Evolutionary conservation across 805 yeast species (phyloP), one percentile per base, ranked within the genome.

Genomic region (Zygoascus flipseniorum): DNA sequence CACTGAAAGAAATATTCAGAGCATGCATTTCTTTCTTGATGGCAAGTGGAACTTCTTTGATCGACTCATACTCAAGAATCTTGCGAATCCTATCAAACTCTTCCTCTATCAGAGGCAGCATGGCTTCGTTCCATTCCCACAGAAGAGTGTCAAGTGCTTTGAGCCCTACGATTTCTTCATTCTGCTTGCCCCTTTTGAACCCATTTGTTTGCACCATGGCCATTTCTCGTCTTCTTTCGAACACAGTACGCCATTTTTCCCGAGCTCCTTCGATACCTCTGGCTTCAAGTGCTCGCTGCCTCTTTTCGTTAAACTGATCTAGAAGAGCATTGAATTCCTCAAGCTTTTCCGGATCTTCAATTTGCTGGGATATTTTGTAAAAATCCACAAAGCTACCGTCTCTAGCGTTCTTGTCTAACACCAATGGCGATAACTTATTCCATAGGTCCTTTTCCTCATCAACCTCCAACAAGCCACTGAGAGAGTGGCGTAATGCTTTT

Each of bases 211-310:
- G 45, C 39, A 11, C 48, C 46, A n/a, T 47, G 31, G 42, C 48
- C 19, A 42, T 50, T 39, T 46, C 49, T 11, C 32, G 31, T 9
- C 53, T 42, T 51, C 51, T 50, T 61, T 88, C 95, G 60, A 79
- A 85, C 58, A 83, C 90, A 60, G 82, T 83, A 65, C 81, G 83
- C 99, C 99, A 92, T 66, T 86, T 85, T 62, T 84, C 88, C 57
- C 79, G 81, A 0, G 98, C 95, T 1, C 92, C 90, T 58, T 86
- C 90, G 1, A 86, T 74, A 2, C 96, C 92, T 54, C 85, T 77
- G 18, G 80, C 72, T 68, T 93, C 99, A 32, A 93, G 66, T 31
- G 77, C 77, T 47, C 79, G 72, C 67, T 93, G 97, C 65, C 99
- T 80, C 26, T 79, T 80, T 53, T 78, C 79, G 60, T 93, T 90